These are phyloP conservation scores for Poa pratensis DNA, from an alignment of 176 grass and related monocot genomes.

Conservation along the genomic window DNA sequence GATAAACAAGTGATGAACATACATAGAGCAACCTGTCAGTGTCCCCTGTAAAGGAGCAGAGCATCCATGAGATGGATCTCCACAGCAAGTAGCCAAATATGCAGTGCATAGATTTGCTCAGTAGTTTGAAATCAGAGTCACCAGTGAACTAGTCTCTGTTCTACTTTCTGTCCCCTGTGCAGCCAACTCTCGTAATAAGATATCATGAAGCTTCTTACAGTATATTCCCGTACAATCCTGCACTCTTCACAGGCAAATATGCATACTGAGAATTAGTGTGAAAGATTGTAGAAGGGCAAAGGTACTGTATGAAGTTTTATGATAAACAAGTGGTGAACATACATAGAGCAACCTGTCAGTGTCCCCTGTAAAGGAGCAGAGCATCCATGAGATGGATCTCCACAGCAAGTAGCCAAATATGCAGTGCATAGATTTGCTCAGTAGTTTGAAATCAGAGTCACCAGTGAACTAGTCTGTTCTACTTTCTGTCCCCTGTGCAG, in stretches of 20 bases:
- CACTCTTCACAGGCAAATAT: constrained; percentile 37
- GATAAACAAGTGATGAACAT: constrained; percentile 67
- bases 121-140: constrained; percentile 62
- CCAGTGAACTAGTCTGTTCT: constrained; percentile 39
- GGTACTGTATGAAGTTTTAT: constrained; percentile 71
- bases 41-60: constrained; percentile 49
- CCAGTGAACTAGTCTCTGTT: constrained; percentile 44
- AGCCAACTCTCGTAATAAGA: constrained; percentile 61
- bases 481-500: constrained; percentile 56
- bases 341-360: constrained; percentile 64
- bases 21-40: constrained; percentile 64
- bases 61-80: constrained; percentile 68
- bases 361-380: constrained; percentile 51
- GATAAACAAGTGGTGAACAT: constrained; percentile 66
- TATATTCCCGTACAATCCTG: constrained; percentile 68
- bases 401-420: too few species aligned
- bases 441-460: constrained; percentile 62
- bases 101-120: constrained; percentile 58
- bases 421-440: constrained; percentile 58
- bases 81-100: constrained; percentile 53
- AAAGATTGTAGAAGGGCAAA: constrained; percentile 71
- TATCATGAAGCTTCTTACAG: constrained; percentile 73
- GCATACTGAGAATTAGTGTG: constrained; percentile 40
- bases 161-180: constrained; percentile 53
- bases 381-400: too few species aligned